A percentile compares a stretch with the other conserved stretches of the same genome.
Conservation (phyloP, 805 yeast genomes). For the Wickerhamiella hasegawae region DNA sequence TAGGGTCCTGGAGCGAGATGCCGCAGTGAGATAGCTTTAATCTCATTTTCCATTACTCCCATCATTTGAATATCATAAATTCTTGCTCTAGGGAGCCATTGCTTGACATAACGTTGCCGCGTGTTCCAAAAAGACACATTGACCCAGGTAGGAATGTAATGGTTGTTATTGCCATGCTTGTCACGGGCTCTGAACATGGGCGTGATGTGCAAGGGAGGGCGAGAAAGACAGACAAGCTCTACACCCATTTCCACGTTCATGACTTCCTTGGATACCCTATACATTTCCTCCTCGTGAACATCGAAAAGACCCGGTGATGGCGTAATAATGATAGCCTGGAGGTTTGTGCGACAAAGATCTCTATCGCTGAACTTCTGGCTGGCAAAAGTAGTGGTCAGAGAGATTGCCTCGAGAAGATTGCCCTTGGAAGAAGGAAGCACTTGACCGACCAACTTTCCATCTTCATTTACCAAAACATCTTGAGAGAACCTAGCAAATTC, state of each 20-base stretch:
- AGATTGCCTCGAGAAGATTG: conserved; percentile 73
- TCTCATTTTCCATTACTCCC: conserved; percentile 91
- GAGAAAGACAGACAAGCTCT: conserved; percentile 75
- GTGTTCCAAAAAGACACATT: conserved; percentile 85
- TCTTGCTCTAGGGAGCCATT: conserved; percentile 88
- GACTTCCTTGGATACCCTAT: conserved; percentile 60
- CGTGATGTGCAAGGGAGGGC: conserved; percentile 83
- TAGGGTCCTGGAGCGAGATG: conserved; percentile 28
- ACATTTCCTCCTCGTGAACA: conserved; percentile 64
- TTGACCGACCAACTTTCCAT: conserved; percentile 38
- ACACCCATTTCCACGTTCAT: conserved; percentile 69
- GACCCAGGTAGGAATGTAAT: conserved; percentile 89
- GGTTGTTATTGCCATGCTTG: conserved; percentile 19
- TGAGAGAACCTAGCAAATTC: conserved; percentile 74
- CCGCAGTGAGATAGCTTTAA: conserved; percentile 50
- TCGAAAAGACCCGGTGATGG: conserved; percentile 93
- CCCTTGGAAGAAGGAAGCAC: conserved; percentile 82
- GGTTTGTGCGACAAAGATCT: conserved; percentile 77
- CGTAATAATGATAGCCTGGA: conserved; percentile 72
- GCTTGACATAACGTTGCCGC: conserved; percentile 25
- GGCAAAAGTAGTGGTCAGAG: conserved; percentile 62
- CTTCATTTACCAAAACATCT: conserved; percentile 42
- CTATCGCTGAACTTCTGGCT: conserved; percentile 68
- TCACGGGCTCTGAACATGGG: conserved; percentile 59
- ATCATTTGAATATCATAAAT: conserved; percentile 95